Percentiles rank a stretch among this genome's conserved stretches.
Evolutionary conservation across 257 asterid species (phyloP).

Genomic region (Agastache rugosa): DNA sequence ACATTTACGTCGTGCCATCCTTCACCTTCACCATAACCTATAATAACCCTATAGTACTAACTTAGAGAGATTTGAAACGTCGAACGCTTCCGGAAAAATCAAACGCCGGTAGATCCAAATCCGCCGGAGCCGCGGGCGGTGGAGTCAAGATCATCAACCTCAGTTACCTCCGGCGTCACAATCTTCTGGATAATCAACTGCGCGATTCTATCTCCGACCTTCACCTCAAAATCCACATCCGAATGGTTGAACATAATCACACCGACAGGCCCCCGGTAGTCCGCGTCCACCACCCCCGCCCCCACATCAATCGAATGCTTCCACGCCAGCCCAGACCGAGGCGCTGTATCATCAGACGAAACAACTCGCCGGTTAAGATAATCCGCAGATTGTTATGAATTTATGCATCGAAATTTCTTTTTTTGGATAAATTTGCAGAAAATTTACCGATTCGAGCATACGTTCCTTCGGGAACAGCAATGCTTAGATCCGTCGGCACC

Average conservation of each 20-base stretch:
- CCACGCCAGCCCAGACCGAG: constrained; percentile 85
- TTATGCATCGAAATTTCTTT: not conserved
- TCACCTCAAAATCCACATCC: constrained; percentile 29
- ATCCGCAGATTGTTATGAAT: not conserved
- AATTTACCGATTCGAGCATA: constrained; percentile 79
- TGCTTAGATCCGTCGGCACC: constrained; percentile 81
- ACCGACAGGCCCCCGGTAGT: constrained; percentile 65
- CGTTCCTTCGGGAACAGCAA: constrained; percentile 82
- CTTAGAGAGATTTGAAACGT: not conserved
- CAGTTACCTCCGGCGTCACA: constrained; percentile 44
- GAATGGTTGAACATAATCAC: constrained; percentile 53
- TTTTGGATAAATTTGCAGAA: not conserved
- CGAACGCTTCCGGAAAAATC: not conserved
- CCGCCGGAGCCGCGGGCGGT: constrained; percentile 51
- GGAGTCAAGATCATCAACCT: constrained; percentile 55
- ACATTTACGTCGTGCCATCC: not conserved
- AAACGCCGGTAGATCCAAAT: constrained; percentile 56
- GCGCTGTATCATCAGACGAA: constrained; percentile 44
- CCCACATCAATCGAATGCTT: constrained; percentile 87
- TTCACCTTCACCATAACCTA: too few species aligned
- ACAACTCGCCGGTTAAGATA: too few species aligned
- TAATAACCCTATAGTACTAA: too few species aligned
- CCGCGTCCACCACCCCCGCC: constrained; percentile 95
- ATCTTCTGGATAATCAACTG: constrained; percentile 31
- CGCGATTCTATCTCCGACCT: constrained; percentile 31